Conservation (phyloP, 805 yeast genomes). For the Sugiyamaella qingdaonensis region DNA sequence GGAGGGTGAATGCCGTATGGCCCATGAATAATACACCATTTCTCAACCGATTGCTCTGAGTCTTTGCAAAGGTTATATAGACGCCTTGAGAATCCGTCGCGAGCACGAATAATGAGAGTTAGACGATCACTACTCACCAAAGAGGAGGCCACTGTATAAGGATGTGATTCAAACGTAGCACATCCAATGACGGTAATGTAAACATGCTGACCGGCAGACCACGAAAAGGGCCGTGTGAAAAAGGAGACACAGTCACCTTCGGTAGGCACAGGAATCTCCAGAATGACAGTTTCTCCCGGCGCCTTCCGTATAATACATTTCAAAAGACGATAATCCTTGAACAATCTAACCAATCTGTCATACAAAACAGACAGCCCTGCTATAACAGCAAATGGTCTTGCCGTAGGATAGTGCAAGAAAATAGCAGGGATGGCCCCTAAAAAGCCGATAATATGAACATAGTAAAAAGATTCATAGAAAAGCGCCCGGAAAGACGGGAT, state of each 20-base stretch:
- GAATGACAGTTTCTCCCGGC: conserved; percentile 22
- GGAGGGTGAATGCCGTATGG: conserved; percentile 25
- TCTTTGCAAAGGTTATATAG: conserved; percentile 15
- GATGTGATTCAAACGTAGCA: conserved; percentile 23
- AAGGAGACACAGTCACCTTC: not conserved
- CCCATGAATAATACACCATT: conserved; percentile 22
- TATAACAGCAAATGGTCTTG: conserved; percentile 22
- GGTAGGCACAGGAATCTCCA: conserved; percentile 11
- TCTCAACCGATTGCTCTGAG: conserved; percentile 1
- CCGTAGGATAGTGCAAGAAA: conserved; percentile 21
- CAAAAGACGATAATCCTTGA: conserved; percentile 19
- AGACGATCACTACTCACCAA: conserved; percentile 16
- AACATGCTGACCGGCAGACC: conserved; percentile 25
- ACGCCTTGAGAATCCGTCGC: conserved; percentile 28
- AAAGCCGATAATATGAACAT: conserved; percentile 19
- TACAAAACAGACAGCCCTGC: conserved; percentile 22
- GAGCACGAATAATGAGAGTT: conserved; percentile 30
- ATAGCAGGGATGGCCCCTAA: conserved; percentile 21
- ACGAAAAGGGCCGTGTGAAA: conserved; percentile 10
- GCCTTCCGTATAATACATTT: conserved; percentile 12
- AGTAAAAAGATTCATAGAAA: conserved; percentile 23
- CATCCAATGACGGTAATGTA: conserved; percentile 23
- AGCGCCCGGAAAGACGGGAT: conserved; percentile 10
- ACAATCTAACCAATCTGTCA: conserved; percentile 19
- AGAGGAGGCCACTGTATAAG: conserved; percentile 25